Evolutionary conservation across 768 basidiomycete species (phyloP).

Genomic region (Strobilomyces echinocephalus): DNA sequence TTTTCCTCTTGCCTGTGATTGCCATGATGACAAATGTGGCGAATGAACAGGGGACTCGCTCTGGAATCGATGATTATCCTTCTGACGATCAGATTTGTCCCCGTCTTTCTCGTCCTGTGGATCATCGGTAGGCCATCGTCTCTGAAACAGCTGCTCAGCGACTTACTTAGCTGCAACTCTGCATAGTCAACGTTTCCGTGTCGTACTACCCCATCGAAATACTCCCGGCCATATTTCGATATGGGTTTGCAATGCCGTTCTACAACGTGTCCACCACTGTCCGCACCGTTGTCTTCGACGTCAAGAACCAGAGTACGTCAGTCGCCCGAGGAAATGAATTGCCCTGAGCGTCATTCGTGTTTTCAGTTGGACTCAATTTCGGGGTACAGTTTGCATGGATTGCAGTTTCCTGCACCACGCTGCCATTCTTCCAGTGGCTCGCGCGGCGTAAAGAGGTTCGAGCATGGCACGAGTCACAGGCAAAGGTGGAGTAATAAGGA

Average conservation of each 20-base stretch:
- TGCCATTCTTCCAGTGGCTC: conserved; percentile 48
- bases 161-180: not conserved
- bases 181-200: conserved; percentile 54
- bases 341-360: not conserved
- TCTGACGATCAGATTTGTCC: conserved; percentile 46
- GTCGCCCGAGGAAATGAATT: not conserved
- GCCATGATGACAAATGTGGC: not conserved
- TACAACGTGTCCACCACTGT: conserved; percentile 63
- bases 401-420: conserved; percentile 47
- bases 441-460: conserved; percentile 26
- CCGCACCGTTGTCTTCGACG: conserved; percentile 60
- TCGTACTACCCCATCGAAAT: conserved; percentile 53
- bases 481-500: conserved; percentile 1
- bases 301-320: conserved; percentile 52
- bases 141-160: not conserved
- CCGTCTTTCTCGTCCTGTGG: conserved; percentile 61
- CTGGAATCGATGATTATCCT: conserved; percentile 56
- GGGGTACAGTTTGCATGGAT: conserved; percentile 57
- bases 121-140: conserved; percentile 46
- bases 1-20: not conserved
- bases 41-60: conserved; percentile 47
- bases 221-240: conserved; percentile 54
- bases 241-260: conserved; percentile 69
- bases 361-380: conserved; percentile 57
- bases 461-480: conserved; percentile 17